phyloP scores from a whole-genome alignment of 768 basidiomycete species.

The Omphalotus guepiniiformis region DNA sequence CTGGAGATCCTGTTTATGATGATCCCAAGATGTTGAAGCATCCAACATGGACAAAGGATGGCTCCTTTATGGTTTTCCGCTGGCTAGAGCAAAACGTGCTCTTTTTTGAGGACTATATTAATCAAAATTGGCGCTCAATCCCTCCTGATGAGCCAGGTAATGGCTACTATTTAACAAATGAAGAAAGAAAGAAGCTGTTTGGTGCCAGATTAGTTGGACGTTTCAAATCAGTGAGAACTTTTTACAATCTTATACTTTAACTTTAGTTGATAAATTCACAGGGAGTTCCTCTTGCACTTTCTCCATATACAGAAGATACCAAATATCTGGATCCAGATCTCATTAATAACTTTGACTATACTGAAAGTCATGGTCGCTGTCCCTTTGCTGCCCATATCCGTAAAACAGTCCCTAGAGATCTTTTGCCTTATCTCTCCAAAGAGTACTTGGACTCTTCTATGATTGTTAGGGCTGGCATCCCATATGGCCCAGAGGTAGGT shows the following conservation, averaged over 20 bases:
- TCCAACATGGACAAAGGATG: slow-evolving; percentile 29
- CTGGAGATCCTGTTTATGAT: slow-evolving; percentile 24
- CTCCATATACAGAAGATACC: slow-evolving; percentile 23
- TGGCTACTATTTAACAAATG: slow-evolving; percentile 8
- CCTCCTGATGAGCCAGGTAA: background rate
- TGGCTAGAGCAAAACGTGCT: slow-evolving; percentile 29
- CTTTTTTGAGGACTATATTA: slow-evolving; percentile 19
- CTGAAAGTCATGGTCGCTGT: slow-evolving; percentile 18
- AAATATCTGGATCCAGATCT: slow-evolving; percentile 14
- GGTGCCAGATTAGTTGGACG: slow-evolving; percentile 29
- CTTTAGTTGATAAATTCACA: slow-evolving; percentile 3
- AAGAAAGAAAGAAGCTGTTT: slow-evolving; percentile 19
- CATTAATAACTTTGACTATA: slow-evolving; percentile 31
- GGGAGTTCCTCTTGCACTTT: slow-evolving; percentile 28
- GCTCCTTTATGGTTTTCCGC: slow-evolving; percentile 31
- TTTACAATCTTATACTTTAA: background rate
- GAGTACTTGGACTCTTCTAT: slow-evolving; percentile 16
- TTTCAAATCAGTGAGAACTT: slow-evolving; percentile 18
- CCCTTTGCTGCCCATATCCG: slow-evolving; percentile 30
- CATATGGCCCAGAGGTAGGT: slow-evolving; percentile 29
- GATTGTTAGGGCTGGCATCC: slow-evolving; percentile 29
- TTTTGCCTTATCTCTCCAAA: slow-evolving; percentile 16
- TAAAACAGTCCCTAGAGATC: slow-evolving; percentile 26
- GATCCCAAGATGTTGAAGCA: slow-evolving; percentile 12
- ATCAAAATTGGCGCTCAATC: slow-evolving; percentile 2